Percentiles rank a stretch among this genome's conserved stretches.
These are phyloP conservation scores for Calonectria leucothoes DNA, from an alignment of 2,329 filamentous ascomycete genomes.

Conservation along the genomic window DNA sequence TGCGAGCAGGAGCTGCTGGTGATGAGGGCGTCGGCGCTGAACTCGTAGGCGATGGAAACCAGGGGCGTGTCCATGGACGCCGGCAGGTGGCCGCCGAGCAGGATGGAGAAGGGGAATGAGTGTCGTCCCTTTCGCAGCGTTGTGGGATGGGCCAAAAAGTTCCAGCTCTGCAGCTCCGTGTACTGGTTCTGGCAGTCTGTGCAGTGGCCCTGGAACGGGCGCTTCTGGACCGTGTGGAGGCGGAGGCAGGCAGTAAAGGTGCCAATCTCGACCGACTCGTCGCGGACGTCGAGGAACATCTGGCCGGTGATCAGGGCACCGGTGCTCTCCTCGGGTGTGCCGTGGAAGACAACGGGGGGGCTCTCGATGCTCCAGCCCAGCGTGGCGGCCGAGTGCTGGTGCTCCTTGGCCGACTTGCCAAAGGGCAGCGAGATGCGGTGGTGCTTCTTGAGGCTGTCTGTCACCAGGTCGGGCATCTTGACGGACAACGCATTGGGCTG, in stretches of 20 bases:
- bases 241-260: constrained; percentile 79
- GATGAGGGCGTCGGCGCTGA: constrained; percentile 74
- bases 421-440: constrained; percentile 56
- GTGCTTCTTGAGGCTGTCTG: constrained; percentile 54
- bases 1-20: constrained; percentile 63
- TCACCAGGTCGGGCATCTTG: constrained; percentile 53
- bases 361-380: constrained; percentile 79
- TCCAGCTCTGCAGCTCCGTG: constrained; percentile 83
- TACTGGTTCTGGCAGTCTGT: constrained; percentile 77
- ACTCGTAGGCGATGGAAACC: constrained; percentile 80
- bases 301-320: constrained; percentile 89
- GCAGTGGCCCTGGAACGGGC: constrained; percentile 84
- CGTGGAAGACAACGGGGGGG: constrained; percentile 87
- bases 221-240: constrained; percentile 80
- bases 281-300: constrained; percentile 78
- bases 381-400: constrained; percentile 53
- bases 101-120: constrained; percentile 87
- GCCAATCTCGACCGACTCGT: constrained; percentile 74
- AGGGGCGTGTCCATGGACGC: constrained; percentile 82
- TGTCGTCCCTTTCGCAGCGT: constrained; percentile 69
- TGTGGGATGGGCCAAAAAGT: constrained; percentile 72
- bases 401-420: constrained; percentile 57
- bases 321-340: constrained; percentile 77
- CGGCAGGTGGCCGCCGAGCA: constrained; percentile 88
- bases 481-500: constrained; percentile 42